A percentile compares a stretch with the other conserved stretches of the same genome.
Evolutionary conservation across 2,329 filamentous ascomycete genomes (phyloP).

Genomic region (Neophaeococcomyces aloes): DNA sequence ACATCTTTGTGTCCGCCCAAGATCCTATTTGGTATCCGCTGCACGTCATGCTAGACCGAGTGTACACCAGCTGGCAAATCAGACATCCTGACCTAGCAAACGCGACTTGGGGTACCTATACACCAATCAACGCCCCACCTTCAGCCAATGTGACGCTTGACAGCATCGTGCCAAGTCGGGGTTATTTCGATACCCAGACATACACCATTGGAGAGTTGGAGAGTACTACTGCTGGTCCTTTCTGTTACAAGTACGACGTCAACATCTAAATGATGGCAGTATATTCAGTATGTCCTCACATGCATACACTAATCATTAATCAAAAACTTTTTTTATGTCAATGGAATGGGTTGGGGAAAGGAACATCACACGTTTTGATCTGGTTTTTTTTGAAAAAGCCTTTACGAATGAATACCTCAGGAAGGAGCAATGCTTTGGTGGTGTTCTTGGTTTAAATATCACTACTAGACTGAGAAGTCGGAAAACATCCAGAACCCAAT

Average conservation of each 20-base stretch:
- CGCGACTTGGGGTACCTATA: slow-evolving; percentile 17
- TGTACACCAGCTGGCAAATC: slow-evolving; percentile 21
- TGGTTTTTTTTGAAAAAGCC: too few species aligned
- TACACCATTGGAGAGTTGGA: slow-evolving; percentile 18
- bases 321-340: too few species aligned
- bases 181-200: slow-evolving; percentile 14
- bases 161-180: slow-evolving; percentile 16
- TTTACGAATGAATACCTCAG: too few species aligned
- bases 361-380: too few species aligned
- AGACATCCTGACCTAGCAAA: slow-evolving; percentile 17
- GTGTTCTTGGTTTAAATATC: too few species aligned
- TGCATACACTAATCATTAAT: too few species aligned
- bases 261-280: slow-evolving; percentile 8
- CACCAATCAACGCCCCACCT: slow-evolving; percentile 19
- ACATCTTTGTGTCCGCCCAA: slow-evolving; percentile 19
- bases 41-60: slow-evolving; percentile 20
- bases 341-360: too few species aligned
- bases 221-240: slow-evolving; percentile 21
- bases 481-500: too few species aligned
- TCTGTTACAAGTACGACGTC: slow-evolving; percentile 23
- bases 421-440: too few species aligned
- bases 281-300: too few species aligned
- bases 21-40: slow-evolving; percentile 22
- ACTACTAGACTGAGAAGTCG: too few species aligned
- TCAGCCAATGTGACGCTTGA: slow-evolving; percentile 21